phyloP scores from a whole-genome alignment of 1,139 yeast species.

The Magnusiomyces magnusii region DNA sequence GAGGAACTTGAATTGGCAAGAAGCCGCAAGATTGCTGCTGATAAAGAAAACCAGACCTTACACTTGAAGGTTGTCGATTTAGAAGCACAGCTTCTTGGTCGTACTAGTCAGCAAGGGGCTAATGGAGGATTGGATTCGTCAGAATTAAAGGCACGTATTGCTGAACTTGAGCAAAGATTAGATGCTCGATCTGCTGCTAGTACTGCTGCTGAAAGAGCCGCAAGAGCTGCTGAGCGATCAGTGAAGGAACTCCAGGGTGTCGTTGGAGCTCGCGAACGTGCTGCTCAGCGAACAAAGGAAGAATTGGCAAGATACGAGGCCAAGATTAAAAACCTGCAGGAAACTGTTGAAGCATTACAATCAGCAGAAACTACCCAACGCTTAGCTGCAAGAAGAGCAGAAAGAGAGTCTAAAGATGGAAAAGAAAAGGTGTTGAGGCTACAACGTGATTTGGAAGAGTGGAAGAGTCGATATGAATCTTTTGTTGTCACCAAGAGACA shows the following conservation, averaged over 20 bases:
- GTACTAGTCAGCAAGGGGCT: conserved; percentile 18
- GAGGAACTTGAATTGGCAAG: conserved; percentile 25
- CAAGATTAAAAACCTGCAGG: conserved; percentile 35
- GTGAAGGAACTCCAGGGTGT: conserved; percentile 28
- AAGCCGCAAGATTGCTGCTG: conserved; percentile 21
- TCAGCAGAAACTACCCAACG: conserved; percentile 40
- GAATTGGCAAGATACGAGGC: conserved; percentile 32
- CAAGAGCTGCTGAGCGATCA: conserved; percentile 29
- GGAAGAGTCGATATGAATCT: conserved; percentile 44
- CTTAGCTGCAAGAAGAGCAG: conserved; percentile 39
- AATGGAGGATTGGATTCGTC: conserved; percentile 13
- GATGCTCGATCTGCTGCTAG: conserved; percentile 32
- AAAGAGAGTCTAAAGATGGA: conserved; percentile 45
- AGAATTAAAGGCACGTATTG: conserved; percentile 27
- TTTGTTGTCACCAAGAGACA: conserved; percentile 3
- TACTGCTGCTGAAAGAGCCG: conserved; percentile 32
- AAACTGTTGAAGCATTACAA: conserved; percentile 37
- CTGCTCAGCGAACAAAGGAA: conserved; percentile 27
- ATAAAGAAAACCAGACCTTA: conserved; percentile 29
- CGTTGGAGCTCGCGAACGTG: conserved; percentile 26
- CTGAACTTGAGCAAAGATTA: conserved; percentile 34
- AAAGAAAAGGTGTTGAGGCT: conserved; percentile 48
- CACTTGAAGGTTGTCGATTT: conserved; percentile 30
- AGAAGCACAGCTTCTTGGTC: conserved; percentile 28
- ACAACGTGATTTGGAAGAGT: conserved; percentile 59